These are phyloP conservation scores for Fraxinus cuspidata DNA, from an alignment of 257 asterid species.

Conservation along the genomic window DNA sequence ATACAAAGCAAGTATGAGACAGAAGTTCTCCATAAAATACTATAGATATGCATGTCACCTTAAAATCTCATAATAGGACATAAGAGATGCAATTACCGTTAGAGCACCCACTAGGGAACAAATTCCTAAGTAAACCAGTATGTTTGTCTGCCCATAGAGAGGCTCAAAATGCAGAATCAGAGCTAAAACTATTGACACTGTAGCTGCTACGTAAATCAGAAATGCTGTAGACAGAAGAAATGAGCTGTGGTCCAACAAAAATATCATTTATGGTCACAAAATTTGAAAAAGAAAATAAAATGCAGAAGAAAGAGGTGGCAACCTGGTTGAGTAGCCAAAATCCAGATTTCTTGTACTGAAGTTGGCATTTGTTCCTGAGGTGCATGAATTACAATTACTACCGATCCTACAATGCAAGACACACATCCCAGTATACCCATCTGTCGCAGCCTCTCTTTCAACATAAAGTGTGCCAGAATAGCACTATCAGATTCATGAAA, in stretches of 20 bases:
- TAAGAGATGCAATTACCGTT: conserved; percentile 43
- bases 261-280: conserved; percentile 3
- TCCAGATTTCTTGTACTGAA: conserved; percentile 67
- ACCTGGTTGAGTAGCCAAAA: conserved; percentile 67
- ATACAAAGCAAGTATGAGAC: neutral
- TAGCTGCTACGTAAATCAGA: conserved; percentile 51
- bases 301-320: conserved; percentile 10
- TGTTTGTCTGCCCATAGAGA: conserved; percentile 62
- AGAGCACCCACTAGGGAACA: conserved; percentile 71
- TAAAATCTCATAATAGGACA: neutral
- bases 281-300: conserved; percentile 3
- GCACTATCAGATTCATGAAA: conserved; percentile 50
- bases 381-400: conserved; percentile 67
- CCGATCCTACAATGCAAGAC: conserved; percentile 67
- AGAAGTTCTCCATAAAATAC: conserved; percentile 12
- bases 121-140: conserved; percentile 64
- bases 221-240: conserved; percentile 51
- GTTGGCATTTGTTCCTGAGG: conserved; percentile 60
- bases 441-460: conserved; percentile 56
- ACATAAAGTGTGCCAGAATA: conserved; percentile 55
- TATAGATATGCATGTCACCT: neutral
- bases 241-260: conserved; percentile 4
- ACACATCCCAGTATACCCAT: conserved; percentile 65
- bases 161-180: conserved; percentile 67
- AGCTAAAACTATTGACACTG: conserved; percentile 48